Evolutionary conservation across 176 grass and related monocot species (phyloP).

Genomic region (Oryza coarctata): DNA sequence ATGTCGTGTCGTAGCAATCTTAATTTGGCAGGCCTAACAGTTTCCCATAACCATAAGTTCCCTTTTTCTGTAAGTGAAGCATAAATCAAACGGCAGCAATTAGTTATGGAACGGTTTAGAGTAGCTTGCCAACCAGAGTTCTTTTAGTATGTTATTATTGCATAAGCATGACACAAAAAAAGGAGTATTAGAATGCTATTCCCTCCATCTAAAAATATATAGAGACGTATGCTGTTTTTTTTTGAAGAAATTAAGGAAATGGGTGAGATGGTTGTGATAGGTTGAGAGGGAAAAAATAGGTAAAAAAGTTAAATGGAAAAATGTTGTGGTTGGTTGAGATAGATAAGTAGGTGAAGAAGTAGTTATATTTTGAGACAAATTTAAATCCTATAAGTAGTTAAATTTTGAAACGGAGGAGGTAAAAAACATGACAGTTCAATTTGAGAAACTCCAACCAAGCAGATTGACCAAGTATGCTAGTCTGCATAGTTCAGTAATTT

Average conservation of each 20-base stretch:
- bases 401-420: no score
- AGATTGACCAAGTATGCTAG: not conserved
- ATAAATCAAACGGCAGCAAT: not conserved
- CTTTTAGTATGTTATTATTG: not conserved
- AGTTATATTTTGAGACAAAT: no score
- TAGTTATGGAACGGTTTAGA: not conserved
- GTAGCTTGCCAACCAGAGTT: not conserved
- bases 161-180: not conserved
- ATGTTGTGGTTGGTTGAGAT: no score
- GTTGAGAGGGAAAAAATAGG: no score
- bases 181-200: not conserved
- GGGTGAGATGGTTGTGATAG: no score
- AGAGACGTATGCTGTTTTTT: no score
- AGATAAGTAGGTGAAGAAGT: no score
- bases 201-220: no score
- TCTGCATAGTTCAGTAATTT: not conserved
- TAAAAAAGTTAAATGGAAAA: no score
- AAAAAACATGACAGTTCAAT: not conserved
- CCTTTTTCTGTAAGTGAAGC: not conserved
- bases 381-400: no score
- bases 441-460: not conserved
- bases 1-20: not conserved
- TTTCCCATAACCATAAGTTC: not conserved
- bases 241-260: no score
- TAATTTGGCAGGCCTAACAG: not conserved